Evolutionary conservation across 768 basidiomycete species (phyloP).

Genomic region (Goffeauzyma gilvescens): DNA sequence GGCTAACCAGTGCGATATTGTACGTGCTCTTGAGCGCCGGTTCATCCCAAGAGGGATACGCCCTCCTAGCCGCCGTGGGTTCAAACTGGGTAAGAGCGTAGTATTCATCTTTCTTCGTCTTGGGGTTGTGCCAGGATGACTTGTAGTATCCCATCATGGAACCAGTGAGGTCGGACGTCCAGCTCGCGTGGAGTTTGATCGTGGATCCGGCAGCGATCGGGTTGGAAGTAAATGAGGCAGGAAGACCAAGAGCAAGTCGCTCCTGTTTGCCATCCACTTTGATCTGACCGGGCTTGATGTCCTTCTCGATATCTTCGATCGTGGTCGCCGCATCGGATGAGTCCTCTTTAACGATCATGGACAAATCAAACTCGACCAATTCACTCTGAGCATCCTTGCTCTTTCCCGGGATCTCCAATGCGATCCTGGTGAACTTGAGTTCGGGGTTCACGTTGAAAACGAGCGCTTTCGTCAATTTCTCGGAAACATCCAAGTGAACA

Average conservation of each 20-base stretch:
- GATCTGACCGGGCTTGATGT: constrained; percentile 13
- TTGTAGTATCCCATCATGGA: constrained; percentile 47
- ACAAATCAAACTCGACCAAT: too few species aligned
- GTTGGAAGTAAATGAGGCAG: constrained; percentile 20
- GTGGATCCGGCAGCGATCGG: constrained; percentile 45
- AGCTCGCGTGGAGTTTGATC: constrained; percentile 50
- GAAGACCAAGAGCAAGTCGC: constrained; percentile 46
- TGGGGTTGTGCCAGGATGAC: constrained; percentile 17
- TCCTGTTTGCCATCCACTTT: constrained; percentile 44
- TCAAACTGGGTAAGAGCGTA: constrained; percentile 76
- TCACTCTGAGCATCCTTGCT: neutral
- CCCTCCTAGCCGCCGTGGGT: constrained; percentile 64
- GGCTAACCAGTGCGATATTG: constrained; percentile 57
- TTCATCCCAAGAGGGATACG: constrained; percentile 56
- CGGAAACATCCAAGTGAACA: constrained; percentile 7
- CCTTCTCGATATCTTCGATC: constrained; percentile 2
- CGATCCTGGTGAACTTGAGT: constrained; percentile 46
- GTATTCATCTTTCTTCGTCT: constrained; percentile 26
- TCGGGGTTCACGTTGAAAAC: constrained; percentile 66
- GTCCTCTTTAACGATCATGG: too few species aligned
- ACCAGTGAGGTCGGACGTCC: constrained; percentile 46
- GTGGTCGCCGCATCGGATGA: too few species aligned
- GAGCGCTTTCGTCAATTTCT: constrained; percentile 9
- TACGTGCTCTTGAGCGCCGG: constrained; percentile 68
- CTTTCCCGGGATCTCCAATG: constrained; percentile 5